phyloP scores from a whole-genome alignment of 306 rosid genomes.

The Crataegus laevigata region DNA sequence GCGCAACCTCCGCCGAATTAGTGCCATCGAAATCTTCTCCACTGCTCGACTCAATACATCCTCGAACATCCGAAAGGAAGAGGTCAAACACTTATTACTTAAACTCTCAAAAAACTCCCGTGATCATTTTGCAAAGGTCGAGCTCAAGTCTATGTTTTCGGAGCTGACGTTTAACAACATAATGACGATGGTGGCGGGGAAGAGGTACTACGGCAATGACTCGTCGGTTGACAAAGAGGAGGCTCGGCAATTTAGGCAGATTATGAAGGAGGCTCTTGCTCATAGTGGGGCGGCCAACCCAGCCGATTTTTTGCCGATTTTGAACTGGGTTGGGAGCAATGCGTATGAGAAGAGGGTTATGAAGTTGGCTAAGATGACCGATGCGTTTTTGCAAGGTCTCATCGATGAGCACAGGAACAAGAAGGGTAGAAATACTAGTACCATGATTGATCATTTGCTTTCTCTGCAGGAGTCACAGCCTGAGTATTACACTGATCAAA shows the following conservation, averaged over 20 bases:
- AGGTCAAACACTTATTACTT: slow-evolving; percentile 25
- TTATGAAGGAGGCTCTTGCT: neutral
- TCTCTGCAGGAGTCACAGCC: slow-evolving; percentile 40
- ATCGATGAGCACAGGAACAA: slow-evolving; percentile 39
- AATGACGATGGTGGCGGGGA: slow-evolving; percentile 65
- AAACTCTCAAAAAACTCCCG: slow-evolving; percentile 13
- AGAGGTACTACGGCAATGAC: slow-evolving; percentile 45
- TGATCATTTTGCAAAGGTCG: slow-evolving; percentile 24
- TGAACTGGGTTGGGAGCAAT: slow-evolving; percentile 8
- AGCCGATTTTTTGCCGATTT: neutral
- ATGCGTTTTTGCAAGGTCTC: slow-evolving; percentile 41
- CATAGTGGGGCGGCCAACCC: neutral
- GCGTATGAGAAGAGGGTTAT: slow-evolving; percentile 2
- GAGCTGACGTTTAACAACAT: slow-evolving; percentile 51
- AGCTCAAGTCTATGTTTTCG: slow-evolving; percentile 23
- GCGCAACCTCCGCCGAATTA: slow-evolving; percentile 70
- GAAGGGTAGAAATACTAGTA: slow-evolving; percentile 7
- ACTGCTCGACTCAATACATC: slow-evolving; percentile 23
- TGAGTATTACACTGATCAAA: slow-evolving; percentile 46
- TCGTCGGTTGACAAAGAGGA: neutral
- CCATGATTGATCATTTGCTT: slow-evolving; percentile 51
- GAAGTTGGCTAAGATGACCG: neutral
- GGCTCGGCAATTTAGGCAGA: neutral
- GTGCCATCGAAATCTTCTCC: slow-evolving; percentile 53
- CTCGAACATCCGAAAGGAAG: slow-evolving; percentile 29